These are phyloP conservation scores for Penicillium griseofulvum DNA, from an alignment of 2,329 filamentous ascomycete species.

Conservation along the genomic window DNA sequence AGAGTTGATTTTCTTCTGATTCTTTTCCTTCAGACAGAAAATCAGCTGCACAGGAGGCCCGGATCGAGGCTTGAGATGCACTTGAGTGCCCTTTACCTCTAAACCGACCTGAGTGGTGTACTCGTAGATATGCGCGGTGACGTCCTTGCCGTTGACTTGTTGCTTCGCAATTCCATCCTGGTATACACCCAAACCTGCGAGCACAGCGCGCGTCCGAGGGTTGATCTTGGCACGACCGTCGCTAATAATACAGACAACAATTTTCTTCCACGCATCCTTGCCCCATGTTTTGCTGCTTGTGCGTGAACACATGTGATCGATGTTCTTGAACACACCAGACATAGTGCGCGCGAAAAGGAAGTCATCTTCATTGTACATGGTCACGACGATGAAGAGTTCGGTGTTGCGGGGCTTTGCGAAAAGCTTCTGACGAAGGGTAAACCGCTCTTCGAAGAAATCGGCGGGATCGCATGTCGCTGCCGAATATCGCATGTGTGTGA, in stretches of 20 bases:
- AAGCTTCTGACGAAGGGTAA: slow-evolving; percentile 84
- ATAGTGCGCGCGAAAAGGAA: slow-evolving; percentile 92
- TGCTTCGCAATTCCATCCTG: slow-evolving; percentile 99
- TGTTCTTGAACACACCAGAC: slow-evolving; percentile 97
- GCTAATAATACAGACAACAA: slow-evolving; percentile 95
- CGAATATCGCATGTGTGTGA: slow-evolving; percentile 79
- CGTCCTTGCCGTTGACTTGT: slow-evolving; percentile 92
- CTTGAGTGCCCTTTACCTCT: slow-evolving; percentile 84
- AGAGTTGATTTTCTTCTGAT: slow-evolving; percentile 99
- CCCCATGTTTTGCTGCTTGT: slow-evolving; percentile 97
- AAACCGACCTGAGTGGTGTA: slow-evolving; percentile 63
- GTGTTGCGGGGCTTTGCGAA: slow-evolving; percentile 92
- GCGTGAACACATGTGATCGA: slow-evolving; percentile 95
- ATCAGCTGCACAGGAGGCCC: slow-evolving; percentile 91
- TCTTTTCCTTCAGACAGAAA: slow-evolving; percentile 98
- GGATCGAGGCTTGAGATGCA: slow-evolving; percentile 75
- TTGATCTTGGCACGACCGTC: slow-evolving; percentile 98
- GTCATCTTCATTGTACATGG: slow-evolving; percentile 99
- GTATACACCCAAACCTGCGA: slow-evolving; percentile 93
- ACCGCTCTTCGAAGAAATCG: slow-evolving; percentile 83
- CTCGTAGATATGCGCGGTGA: slow-evolving; percentile 96
- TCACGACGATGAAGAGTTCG: slow-evolving; percentile 92
- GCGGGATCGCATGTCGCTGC: slow-evolving; percentile 91
- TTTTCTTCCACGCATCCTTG: slow-evolving; percentile 99
- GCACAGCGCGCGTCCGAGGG: slow-evolving; percentile 77